These are phyloP conservation scores for Mortierella sp. DNA, from an alignment of 371 early-diverging fungal genomes.

Conservation along the genomic window DNA sequence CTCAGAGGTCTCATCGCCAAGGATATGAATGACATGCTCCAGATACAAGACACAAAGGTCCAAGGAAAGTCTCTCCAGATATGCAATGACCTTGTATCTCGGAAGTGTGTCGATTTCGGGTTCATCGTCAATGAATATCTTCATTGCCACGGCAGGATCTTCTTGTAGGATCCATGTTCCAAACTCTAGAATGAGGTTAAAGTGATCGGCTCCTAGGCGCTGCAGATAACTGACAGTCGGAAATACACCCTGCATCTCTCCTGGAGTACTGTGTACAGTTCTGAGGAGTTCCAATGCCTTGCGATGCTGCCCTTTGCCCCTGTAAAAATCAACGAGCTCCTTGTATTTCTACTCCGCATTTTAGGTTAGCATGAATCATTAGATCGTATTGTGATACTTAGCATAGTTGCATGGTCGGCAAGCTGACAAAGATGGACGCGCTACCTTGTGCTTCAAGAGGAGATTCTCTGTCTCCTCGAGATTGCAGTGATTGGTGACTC, in stretches of 20 bases:
- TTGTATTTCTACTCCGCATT: slow-evolving; percentile 71
- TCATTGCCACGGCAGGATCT: slow-evolving; percentile 78
- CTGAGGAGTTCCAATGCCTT: slow-evolving; percentile 86
- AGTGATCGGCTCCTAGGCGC: slow-evolving; percentile 75
- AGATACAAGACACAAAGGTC: slow-evolving; percentile 80
- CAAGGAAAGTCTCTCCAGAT: slow-evolving; percentile 71
- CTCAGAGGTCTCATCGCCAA: slow-evolving; percentile 74
- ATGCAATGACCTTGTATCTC: slow-evolving; percentile 62
- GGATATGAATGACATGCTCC: slow-evolving; percentile 79
- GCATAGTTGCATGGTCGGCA: no score
- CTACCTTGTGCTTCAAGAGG: slow-evolving; percentile 73
- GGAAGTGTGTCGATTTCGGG: slow-evolving; percentile 69
- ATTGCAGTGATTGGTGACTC: slow-evolving; percentile 90
- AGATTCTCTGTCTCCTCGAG: slow-evolving; percentile 84
- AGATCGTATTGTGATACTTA: no score
- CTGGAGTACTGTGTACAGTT: slow-evolving; percentile 35
- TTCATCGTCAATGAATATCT: slow-evolving; percentile 84
- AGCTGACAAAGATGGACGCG: no score
- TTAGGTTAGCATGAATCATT: no score
- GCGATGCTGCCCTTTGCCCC: slow-evolving; percentile 87
- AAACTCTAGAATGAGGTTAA: slow-evolving; percentile 86
- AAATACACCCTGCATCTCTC: slow-evolving; percentile 69
- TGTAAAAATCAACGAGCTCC: slow-evolving; percentile 92
- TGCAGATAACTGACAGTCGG: slow-evolving; percentile 84
- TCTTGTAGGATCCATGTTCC: slow-evolving; percentile 79